Evolutionary conservation across 306 rosid species (phyloP).

Genomic region (Gleditsia sinensis): DNA sequence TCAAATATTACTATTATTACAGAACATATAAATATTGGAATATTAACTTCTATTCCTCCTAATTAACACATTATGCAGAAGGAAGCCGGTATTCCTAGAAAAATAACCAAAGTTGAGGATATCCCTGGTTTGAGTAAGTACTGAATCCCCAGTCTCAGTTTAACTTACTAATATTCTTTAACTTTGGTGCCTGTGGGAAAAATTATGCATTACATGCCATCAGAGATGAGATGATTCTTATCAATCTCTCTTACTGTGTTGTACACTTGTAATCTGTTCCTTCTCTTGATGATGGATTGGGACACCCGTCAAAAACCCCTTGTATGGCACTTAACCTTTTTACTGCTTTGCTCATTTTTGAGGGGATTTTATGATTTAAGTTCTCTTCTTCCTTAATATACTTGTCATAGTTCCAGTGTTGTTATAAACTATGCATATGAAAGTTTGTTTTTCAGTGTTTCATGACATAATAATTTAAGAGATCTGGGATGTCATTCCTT

Average conservation of each 20-base stretch:
- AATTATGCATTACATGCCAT: constrained; percentile 27
- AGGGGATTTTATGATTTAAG: not conserved
- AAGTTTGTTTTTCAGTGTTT: constrained; percentile 12
- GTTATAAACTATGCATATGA: not conserved
- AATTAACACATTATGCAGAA: constrained; percentile 55
- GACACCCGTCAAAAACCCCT: not conserved
- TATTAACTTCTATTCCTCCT: not conserved
- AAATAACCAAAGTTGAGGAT: constrained; percentile 67
- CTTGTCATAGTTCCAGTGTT: not conserved
- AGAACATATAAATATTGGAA: not conserved
- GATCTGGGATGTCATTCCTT: not conserved
- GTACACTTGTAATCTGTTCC: constrained; percentile 4
- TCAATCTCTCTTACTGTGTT: constrained; percentile 6
- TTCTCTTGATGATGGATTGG: not conserved
- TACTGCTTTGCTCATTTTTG: not conserved
- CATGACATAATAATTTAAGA: not conserved
- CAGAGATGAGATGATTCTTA: constrained; percentile 2
- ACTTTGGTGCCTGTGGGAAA: constrained; percentile 12
- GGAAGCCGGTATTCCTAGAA: constrained; percentile 89
- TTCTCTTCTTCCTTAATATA: not conserved
- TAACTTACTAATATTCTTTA: not conserved
- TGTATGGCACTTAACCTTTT: not conserved
- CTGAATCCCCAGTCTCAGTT: constrained; percentile 32
- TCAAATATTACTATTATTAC: constrained; percentile 1
- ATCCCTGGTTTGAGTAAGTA: constrained; percentile 93